Base-by-base conservation (phyloP, 2,329 filamentous ascomycete species). In the Aspergillus piperis region DNA sequence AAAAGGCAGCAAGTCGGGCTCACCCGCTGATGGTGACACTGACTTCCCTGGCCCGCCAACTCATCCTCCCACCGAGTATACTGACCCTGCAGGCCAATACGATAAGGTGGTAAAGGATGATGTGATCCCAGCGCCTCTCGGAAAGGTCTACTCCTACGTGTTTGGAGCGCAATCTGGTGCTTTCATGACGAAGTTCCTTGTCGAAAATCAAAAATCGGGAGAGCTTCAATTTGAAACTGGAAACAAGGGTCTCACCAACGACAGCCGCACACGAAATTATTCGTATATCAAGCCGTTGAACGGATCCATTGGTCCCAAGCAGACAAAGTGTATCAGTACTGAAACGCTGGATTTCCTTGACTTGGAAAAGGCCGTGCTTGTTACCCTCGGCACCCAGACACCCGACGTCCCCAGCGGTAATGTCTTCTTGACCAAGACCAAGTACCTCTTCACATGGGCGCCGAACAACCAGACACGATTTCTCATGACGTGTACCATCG, bases 371-470 rank as follows among this genome's bases (percentile, higher is more conserved):
- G 86, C 90, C 2, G 86, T 96, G 59, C 90, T 89, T 55, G 83
- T 99, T n/a, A 87, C 87, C 2, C 87, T 92, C 59, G 88, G 87
- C 30, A 97, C 92, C 0, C 90, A 94, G 70, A 99, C 90, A 13
- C 95, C 95, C 0, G 96, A 99, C 73, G 95, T 99, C 2, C 95
- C 95, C 0, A 96, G 88, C 72, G 95, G 95, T 36, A 96, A 92
- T 71, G 86, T 96, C 3, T 99, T 99, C 72, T 85, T 86, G 39
- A 90, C 91, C 49, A 98, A 97, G 78, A 99, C 95, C 3, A 91
- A 90, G 68, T 99, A 98, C 72, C 96, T 96, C 71, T 82, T 99
- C 21, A 91, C 91, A 54, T 99, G 95, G 95, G 92, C 88, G 3
- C 88, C 95, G 54, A 89, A 88, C 63, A 96, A 96, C 70, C 81